Evolutionary conservation across 805 yeast genomes (phyloP).

Genomic region (Pichia cephalocereana): DNA sequence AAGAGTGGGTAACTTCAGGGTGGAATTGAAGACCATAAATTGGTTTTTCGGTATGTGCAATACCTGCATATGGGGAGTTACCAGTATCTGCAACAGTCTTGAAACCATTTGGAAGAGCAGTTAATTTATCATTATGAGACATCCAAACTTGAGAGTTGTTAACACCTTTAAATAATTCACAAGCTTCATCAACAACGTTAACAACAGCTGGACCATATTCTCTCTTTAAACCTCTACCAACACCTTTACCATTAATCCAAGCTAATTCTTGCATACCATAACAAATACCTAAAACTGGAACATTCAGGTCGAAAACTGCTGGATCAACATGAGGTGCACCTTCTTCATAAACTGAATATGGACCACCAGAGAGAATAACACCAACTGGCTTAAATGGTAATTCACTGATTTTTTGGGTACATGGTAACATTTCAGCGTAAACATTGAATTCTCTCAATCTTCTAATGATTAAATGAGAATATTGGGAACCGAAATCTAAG

Average conservation of each 20-base stretch:
- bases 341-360: slow-evolving; percentile 91
- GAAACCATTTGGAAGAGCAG: slow-evolving; percentile 83
- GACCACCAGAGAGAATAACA: slow-evolving; percentile 93
- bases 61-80: slow-evolving; percentile 94
- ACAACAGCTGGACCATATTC: slow-evolving; percentile 96
- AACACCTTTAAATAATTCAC: slow-evolving; percentile 77
- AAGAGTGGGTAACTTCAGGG: slow-evolving; percentile 97
- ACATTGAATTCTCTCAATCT: slow-evolving; percentile 96
- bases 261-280: slow-evolving; percentile 99
- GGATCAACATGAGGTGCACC: slow-evolving; percentile 98
- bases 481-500: slow-evolving; percentile 97
- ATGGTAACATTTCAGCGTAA: slow-evolving; percentile 98
- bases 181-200: slow-evolving; percentile 62
- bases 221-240: slow-evolving; percentile 92
- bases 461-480: slow-evolving; percentile 93
- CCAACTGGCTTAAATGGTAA: slow-evolving; percentile 94
- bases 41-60: slow-evolving; percentile 60
- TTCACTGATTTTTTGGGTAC: slow-evolving; percentile 94
- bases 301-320: slow-evolving; percentile 80
- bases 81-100: slow-evolving; percentile 82
- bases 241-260: slow-evolving; percentile 92
- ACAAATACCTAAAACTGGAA: slow-evolving; percentile 95
- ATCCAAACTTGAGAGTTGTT: slow-evolving; percentile 97
- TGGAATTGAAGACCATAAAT: slow-evolving; percentile 98
- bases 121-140: slow-evolving; percentile 97